phyloP scores from a whole-genome alignment of 2,329 filamentous ascomycete species.

The Fusarium veterinarium region DNA sequence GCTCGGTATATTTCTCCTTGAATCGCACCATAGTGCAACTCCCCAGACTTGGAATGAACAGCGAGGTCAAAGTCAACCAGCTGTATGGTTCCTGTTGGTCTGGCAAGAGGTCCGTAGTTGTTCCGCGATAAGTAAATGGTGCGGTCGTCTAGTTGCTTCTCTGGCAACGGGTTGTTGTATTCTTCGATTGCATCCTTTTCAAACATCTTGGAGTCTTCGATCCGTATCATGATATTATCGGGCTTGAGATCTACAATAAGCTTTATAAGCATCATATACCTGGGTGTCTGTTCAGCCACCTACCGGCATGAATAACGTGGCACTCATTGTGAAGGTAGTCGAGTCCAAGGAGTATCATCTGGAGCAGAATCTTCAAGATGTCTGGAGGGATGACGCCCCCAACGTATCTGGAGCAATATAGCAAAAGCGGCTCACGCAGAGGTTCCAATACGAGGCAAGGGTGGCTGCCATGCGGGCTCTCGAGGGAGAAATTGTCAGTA shows the following conservation, averaged over 20 bases:
- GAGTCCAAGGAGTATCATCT: slow-evolving; percentile 37
- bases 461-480: slow-evolving; percentile 12
- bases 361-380: slow-evolving; percentile 37
- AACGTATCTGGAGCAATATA: slow-evolving; percentile 35
- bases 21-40: slow-evolving; percentile 20
- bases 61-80: slow-evolving; percentile 35
- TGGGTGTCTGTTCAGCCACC: accelerated
- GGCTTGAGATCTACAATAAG: slow-evolving; percentile 29
- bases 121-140: slow-evolving; percentile 42
- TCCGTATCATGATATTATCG: slow-evolving; percentile 36
- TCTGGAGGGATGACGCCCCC: slow-evolving; percentile 31
- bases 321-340: slow-evolving; percentile 43
- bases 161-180: slow-evolving; percentile 35
- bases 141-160: slow-evolving; percentile 21
- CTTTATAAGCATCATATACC: accelerated
- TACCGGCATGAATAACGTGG: slow-evolving; percentile 35
- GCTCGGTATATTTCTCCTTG: slow-evolving; percentile 33
- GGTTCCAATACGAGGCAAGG: slow-evolving; percentile 37
- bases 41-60: background rate
- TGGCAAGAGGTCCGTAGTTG: slow-evolving; percentile 30
- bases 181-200: slow-evolving; percentile 34
- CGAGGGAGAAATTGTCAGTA: slow-evolving; percentile 20
- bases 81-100: slow-evolving; percentile 32
- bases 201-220: slow-evolving; percentile 32
- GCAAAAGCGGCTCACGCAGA: slow-evolving; percentile 42